phyloP scores from a whole-genome alignment of 2,329 filamentous ascomycete species.

The Dothidotthia symphoricarpi region DNA sequence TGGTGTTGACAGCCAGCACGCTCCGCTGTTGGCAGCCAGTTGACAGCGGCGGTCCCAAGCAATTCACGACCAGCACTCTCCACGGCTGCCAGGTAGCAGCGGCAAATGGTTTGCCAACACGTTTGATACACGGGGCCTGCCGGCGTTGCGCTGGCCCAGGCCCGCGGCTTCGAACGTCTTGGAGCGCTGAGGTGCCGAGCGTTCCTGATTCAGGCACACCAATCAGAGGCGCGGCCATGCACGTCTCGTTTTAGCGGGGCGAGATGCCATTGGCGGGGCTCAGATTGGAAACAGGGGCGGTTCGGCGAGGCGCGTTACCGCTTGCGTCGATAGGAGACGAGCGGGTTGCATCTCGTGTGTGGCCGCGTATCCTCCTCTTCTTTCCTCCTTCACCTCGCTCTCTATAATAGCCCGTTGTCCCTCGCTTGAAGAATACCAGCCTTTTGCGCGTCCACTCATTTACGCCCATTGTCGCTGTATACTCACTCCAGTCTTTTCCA shows the following conservation, averaged over 20 bases:
- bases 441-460: conserved; percentile 42
- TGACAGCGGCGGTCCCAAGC: too few relatives aligned
- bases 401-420: conserved; percentile 26
- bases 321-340: conserved; percentile 22
- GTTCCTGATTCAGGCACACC: conserved; percentile 35
- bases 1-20: too few relatives aligned
- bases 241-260: conserved; percentile 18
- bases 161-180: conserved; percentile 8
- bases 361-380: conserved; percentile 25
- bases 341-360: conserved; percentile 19
- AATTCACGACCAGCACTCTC: too few relatives aligned
- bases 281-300: conserved; percentile 26
- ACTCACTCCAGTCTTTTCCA: conserved; percentile 8
- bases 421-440: conserved; percentile 24
- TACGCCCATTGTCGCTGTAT: conserved; percentile 33
- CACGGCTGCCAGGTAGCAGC: conserved; percentile 2
- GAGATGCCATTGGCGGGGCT: conserved; percentile 22
- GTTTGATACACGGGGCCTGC: conserved; percentile 8
- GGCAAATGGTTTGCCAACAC: conserved; percentile 23
- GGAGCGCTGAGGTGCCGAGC: conserved; percentile 19
- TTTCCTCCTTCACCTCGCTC: conserved; percentile 24
- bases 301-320: conserved; percentile 3
- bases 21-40: not conserved
- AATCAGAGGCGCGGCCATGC: conserved; percentile 15
- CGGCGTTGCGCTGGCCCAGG: conserved; percentile 5